Evolutionary conservation across 441 rosid species (phyloP), one percentile per base, ranked within the genome.

Genomic region (Adansonia madagascariensis): DNA sequence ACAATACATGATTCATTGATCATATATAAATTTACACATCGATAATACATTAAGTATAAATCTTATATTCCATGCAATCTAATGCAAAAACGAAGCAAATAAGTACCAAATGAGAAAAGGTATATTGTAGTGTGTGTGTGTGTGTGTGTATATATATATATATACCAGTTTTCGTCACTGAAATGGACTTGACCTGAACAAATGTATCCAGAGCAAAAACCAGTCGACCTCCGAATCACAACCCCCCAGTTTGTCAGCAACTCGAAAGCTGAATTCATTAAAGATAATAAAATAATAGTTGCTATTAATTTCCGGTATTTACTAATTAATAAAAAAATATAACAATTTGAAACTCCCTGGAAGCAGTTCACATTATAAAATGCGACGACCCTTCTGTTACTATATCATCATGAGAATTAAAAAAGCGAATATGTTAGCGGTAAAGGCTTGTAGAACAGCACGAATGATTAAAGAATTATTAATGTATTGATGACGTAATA

Each of bases 161-260:
- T 24, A 24, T 24, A 24, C 1, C 27, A 24, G 3, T 11, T 46
- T 53, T 53, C n/a, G 8, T 59, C 27, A 20, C 6, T 59, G 20
- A 60, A 60, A 60, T 17, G 39, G 64, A 0, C 39, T 15, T 22
- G 53, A 10, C 4, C 53, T 52, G 44, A 24, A 61, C 66, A 61
- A 22, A 61, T 57, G 62, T 1, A 57, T 57, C 10, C 12, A 57
- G 62, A 17, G 20, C 62, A 57, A 57, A 57, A 18, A 8, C 8
- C 27, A 20, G 3, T 5, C 2, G 10, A 35, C 68, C 68, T 15
- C 3, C 63, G 18, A 1, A 50, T 75, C 72, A 52, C 43, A 65
- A 39, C 72, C 44, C 73, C 53, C 59, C 27, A 56, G 65, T 65
- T 22, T 18, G 52, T 43, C 72, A 65, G 63, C 50, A 17, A 75